Percentiles rank a stretch among this genome's conserved stretches.
Conservation (phyloP, 805 yeast genomes). For the Jamesozyma piceae region DNA sequence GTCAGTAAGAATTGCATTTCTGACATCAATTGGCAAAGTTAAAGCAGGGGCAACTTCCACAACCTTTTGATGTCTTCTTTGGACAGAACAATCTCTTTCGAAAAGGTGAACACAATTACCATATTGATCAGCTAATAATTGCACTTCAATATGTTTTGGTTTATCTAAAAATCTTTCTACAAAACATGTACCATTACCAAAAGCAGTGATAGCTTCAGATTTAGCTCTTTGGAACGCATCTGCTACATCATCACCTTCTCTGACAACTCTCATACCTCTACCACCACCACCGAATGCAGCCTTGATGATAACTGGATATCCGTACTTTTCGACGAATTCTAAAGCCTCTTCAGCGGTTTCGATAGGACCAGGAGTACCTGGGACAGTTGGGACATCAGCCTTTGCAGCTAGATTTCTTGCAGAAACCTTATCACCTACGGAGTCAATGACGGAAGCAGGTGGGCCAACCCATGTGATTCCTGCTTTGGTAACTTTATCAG, state of each 20-base stretch:
- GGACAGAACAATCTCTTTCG: conserved; percentile 99
- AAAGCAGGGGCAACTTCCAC: conserved; percentile 98
- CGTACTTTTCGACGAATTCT: conserved; percentile 72
- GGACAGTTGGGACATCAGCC: conserved; percentile 85
- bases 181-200: conserved; percentile 97
- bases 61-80: conserved; percentile 97
- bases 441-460: conserved; percentile 72
- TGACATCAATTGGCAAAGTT: conserved; percentile 68
- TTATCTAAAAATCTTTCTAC: conserved; percentile 89
- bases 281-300: conserved; percentile 99
- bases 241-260: conserved; percentile 86
- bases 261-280: conserved; percentile 98
- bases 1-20: conserved; percentile 88
- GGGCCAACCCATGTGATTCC: conserved; percentile 98
- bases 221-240: conserved; percentile 92
- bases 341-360: conserved; percentile 68
- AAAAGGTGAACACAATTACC: conserved; percentile 94
- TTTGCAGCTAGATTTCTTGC: conserved; percentile 81
- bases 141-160: conserved; percentile 98
- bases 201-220: conserved; percentile 90
- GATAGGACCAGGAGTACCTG: conserved; percentile 97
- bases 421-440: conserved; percentile 94
- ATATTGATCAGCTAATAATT: conserved; percentile 81
- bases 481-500: conserved; percentile 77
- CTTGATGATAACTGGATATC: conserved; percentile 93